Percentiles rank a stretch among this genome's conserved stretches.
These are phyloP conservation scores for Boletus pseudopeckii DNA, from an alignment of 768 basidiomycete species.

Conservation along the genomic window DNA sequence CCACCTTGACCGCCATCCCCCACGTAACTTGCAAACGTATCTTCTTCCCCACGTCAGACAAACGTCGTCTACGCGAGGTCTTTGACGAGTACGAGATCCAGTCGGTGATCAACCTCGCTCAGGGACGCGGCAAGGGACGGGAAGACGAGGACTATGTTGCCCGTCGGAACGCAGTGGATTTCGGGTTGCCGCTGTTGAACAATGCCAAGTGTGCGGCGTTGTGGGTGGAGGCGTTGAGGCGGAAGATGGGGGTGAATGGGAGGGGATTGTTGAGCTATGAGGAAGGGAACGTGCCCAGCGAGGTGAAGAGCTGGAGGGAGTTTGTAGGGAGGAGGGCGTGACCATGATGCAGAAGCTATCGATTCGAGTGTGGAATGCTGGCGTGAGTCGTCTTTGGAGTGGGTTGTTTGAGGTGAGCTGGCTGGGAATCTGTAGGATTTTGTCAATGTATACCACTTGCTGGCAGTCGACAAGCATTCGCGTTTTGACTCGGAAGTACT, in stretches of 20 bases:
- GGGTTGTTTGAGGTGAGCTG: no score
- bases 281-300: constrained; percentile 86
- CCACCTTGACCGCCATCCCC: constrained; percentile 73
- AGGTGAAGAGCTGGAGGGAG: constrained; percentile 90
- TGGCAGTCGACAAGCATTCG: no score
- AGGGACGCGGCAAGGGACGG: constrained; percentile 67
- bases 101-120: constrained; percentile 90
- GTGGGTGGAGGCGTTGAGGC: constrained; percentile 84
- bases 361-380: no score
- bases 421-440: no score
- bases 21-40: constrained; percentile 84
- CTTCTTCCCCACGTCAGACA: constrained; percentile 95
- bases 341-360: neutral
- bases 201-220: constrained; percentile 85
- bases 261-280: constrained; percentile 63
- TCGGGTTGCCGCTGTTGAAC: constrained; percentile 88
- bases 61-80: constrained; percentile 90
- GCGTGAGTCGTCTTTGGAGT: no score
- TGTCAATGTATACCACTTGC: no score
- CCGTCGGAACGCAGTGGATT: constrained; percentile 93
- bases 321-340: constrained; percentile 74
- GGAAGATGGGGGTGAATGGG: constrained; percentile 77
- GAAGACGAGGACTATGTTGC: constrained; percentile 97
- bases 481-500: no score
- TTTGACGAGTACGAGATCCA: constrained; percentile 94